Evolutionary conservation across 441 rosid genomes (phyloP).

Genomic region (Populus hybrid): DNA sequence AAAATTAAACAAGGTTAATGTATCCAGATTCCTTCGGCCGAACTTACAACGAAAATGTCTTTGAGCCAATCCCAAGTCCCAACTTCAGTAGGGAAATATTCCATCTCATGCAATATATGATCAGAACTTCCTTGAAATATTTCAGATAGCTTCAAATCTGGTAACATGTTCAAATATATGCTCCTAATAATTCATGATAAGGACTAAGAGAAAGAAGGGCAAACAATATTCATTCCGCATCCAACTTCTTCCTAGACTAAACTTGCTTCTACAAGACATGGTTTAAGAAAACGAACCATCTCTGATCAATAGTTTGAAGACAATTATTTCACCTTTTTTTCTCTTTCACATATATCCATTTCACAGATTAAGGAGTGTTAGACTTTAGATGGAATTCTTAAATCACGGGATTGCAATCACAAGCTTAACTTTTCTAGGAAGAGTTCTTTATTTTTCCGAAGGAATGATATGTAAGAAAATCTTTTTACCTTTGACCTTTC

Average conservation of each 20-base stretch:
- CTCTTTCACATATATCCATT: not conserved
- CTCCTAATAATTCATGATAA: not conserved
- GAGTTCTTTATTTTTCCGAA: not conserved
- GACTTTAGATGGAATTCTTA: not conserved
- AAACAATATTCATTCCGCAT: not conserved
- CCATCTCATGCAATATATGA: not conserved
- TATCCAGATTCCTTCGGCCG: not conserved
- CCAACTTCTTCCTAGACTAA: not conserved
- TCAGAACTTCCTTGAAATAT: not conserved
- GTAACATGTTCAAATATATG: not conserved
- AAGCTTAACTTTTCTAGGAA: not conserved
- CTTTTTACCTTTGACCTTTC: conserved; percentile 94
- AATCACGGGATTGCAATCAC: not conserved
- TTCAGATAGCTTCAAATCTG: conserved; percentile 8
- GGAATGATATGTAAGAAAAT: not conserved
- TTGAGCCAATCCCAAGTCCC: not conserved
- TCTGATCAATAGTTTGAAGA: not conserved
- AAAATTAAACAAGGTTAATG: not conserved
- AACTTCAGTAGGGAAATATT: not conserved
- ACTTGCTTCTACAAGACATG: not conserved
- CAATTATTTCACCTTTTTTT: not conserved
- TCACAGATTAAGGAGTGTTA: not conserved
- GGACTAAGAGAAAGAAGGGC: not conserved
- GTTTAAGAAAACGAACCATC: not conserved
- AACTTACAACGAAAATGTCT: not conserved